Percentiles rank a stretch among this genome's conserved stretches.
Evolutionary conservation across 805 yeast genomes (phyloP).

Genomic region (Sugiyamaella lignohabitans): DNA sequence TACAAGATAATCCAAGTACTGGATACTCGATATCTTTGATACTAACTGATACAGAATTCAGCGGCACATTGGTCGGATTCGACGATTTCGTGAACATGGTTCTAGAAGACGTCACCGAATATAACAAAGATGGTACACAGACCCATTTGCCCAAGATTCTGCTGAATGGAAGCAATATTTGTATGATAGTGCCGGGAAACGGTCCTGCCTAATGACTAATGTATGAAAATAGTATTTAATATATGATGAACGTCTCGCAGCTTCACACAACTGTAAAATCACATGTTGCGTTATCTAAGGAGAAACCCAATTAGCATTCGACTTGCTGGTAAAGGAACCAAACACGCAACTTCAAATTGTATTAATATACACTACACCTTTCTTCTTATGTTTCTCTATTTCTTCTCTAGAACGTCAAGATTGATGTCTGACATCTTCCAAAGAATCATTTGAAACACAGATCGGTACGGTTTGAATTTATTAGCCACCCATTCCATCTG

Average conservation of each 20-base stretch:
- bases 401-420: constrained; percentile 35
- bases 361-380: neutral
- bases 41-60: constrained; percentile 47
- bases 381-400: neutral
- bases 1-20: too few species aligned
- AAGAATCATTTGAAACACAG: constrained; percentile 59
- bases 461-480: constrained; percentile 57
- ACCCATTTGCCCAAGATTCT: constrained; percentile 31
- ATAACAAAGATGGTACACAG: constrained; percentile 27
- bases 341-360: neutral
- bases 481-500: constrained; percentile 61
- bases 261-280: neutral
- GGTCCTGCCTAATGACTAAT: neutral
- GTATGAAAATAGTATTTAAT: neutral
- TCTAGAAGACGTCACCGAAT: constrained; percentile 71
- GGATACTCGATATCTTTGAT: too few species aligned
- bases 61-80: constrained; percentile 85
- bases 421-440: constrained; percentile 66
- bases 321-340: too few species aligned
- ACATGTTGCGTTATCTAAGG: neutral
- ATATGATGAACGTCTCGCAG: neutral
- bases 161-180: constrained; percentile 36
- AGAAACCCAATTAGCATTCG: too few species aligned
- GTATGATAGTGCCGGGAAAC: constrained; percentile 35
- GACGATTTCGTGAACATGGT: constrained; percentile 88